Percentiles rank a stretch among this genome's conserved stretches.
Evolutionary conservation across 2,329 filamentous ascomycete species (phyloP).

Genomic region (Clonostachys sp.): DNA sequence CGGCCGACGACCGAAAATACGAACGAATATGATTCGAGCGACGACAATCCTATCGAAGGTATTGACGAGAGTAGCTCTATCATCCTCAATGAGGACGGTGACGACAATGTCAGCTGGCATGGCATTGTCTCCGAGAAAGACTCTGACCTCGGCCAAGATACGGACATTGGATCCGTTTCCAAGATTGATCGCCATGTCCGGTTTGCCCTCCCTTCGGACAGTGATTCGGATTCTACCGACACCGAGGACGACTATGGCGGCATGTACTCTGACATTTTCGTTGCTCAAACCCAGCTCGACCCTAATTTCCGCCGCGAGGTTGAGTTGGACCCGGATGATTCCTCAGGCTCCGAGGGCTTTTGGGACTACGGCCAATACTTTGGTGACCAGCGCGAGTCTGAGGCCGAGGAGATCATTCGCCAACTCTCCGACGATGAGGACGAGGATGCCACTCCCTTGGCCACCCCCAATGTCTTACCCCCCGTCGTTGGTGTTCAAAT

Average conservation of each 20-base stretch:
- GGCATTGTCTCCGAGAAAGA: slow-evolving; percentile 44
- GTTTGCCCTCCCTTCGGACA: slow-evolving; percentile 53
- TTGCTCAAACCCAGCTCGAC: slow-evolving; percentile 70
- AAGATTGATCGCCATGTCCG: slow-evolving; percentile 62
- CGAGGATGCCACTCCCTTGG: background rate
- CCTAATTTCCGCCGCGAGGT: slow-evolving; percentile 70
- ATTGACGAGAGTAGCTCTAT: slow-evolving; percentile 32
- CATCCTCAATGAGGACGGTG: slow-evolving; percentile 30
- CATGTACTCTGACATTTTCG: slow-evolving; percentile 74
- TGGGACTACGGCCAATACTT: slow-evolving; percentile 47
- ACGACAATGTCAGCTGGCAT: slow-evolving; percentile 48
- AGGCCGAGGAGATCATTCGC: background rate
- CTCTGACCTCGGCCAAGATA: slow-evolving; percentile 30
- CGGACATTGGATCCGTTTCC: slow-evolving; percentile 32
- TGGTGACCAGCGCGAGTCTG: slow-evolving; percentile 4
- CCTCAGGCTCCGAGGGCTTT: slow-evolving; percentile 52
- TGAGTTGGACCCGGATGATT: slow-evolving; percentile 60
- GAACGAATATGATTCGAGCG: slow-evolving; percentile 23
- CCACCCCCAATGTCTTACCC: slow-evolving; percentile 9
- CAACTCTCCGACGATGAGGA: slow-evolving; percentile 24
- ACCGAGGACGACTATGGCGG: slow-evolving; percentile 57
- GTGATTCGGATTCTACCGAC: slow-evolving; percentile 43
- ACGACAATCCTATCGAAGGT: slow-evolving; percentile 28
- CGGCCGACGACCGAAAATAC: slow-evolving; percentile 37
- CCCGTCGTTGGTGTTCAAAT: too few relatives aligned